Evolutionary conservation across 768 basidiomycete genomes (phyloP).

Genomic region (Kwoniella shandongensis): DNA sequence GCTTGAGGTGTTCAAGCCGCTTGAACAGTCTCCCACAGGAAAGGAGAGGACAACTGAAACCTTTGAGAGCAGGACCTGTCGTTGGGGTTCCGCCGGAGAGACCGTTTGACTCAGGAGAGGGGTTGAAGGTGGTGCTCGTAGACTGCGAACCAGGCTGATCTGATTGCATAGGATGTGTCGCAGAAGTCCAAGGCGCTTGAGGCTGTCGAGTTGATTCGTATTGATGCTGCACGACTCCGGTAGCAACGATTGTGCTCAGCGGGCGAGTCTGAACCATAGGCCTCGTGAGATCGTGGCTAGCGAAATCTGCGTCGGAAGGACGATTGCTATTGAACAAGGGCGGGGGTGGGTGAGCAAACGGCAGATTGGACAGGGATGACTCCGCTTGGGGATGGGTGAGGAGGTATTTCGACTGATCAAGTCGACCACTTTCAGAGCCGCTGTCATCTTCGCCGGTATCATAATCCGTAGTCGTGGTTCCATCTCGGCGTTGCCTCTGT

Average conservation of each 20-base stretch:
- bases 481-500: constrained; percentile 16
- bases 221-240: neutral
- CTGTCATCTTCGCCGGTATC: constrained; percentile 28
- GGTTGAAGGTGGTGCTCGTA: neutral
- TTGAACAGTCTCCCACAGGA: constrained; percentile 85
- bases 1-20: constrained; percentile 83
- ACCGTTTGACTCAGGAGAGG: neutral
- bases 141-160: neutral
- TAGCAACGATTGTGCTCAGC: neutral
- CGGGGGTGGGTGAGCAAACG: neutral
- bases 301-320: neutral
- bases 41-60: constrained; percentile 77
- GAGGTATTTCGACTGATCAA: constrained; percentile 1
- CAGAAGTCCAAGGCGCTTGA: neutral
- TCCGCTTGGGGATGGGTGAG: neutral
- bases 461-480: constrained; percentile 14
- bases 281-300: too few species aligned
- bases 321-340: neutral
- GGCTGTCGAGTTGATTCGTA: too few species aligned
- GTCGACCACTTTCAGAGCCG: constrained; percentile 22
- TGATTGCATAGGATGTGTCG: neutral
- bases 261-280: too few species aligned
- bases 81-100: neutral
- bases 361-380: neutral
- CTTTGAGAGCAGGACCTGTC: constrained; percentile 38